Evolutionary conservation across 192 early-diverging fungal genomes (phyloP).

Genomic region (Chytriomyces confervae): DNA sequence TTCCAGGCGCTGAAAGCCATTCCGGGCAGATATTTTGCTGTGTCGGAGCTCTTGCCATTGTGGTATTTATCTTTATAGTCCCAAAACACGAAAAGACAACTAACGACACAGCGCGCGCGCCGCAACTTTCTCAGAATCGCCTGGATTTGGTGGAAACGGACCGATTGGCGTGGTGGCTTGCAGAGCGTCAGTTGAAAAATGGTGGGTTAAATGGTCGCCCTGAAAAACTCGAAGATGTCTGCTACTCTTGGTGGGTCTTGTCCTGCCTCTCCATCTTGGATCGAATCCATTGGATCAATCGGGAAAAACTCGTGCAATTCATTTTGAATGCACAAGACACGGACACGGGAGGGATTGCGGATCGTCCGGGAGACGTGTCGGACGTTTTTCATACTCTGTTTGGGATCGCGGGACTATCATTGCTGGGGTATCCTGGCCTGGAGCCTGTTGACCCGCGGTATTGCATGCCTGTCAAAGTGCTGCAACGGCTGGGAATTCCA

Average conservation of each 20-base stretch:
- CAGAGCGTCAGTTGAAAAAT: slow-evolving; percentile 87
- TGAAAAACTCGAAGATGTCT: slow-evolving; percentile 94
- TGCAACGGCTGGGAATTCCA: slow-evolving; percentile 39
- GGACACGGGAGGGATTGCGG: slow-evolving; percentile 89
- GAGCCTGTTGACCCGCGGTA: slow-evolving; percentile 88
- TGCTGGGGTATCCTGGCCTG: slow-evolving; percentile 80
- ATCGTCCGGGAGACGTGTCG: slow-evolving; percentile 86
- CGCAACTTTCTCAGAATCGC: slow-evolving; percentile 38
- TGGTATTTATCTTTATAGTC: slow-evolving; percentile 33
- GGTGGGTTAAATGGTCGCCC: slow-evolving; percentile 97
- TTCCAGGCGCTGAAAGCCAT: slow-evolving; percentile 91
- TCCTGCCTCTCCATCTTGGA: slow-evolving; percentile 84
- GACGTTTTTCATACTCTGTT: slow-evolving; percentile 99
- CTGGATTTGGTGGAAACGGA: slow-evolving; percentile 84
- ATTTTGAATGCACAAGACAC: slow-evolving; percentile 75
- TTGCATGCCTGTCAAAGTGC: slow-evolving; percentile 64
- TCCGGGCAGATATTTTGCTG: slow-evolving; percentile 87
- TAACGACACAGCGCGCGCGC: neutral
- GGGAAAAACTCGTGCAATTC: slow-evolving; percentile 73
- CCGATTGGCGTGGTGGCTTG: slow-evolving; percentile 89
- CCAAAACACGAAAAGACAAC: neutral
- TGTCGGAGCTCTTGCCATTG: slow-evolving; percentile 86
- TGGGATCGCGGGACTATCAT: slow-evolving; percentile 84
- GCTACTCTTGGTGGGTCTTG: slow-evolving; percentile 99
- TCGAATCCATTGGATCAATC: slow-evolving; percentile 85